Evolutionary conservation across 345 rosid species (phyloP), one percentile per base, ranked within the genome.

Genomic region (Salix koriyanagi): DNA sequence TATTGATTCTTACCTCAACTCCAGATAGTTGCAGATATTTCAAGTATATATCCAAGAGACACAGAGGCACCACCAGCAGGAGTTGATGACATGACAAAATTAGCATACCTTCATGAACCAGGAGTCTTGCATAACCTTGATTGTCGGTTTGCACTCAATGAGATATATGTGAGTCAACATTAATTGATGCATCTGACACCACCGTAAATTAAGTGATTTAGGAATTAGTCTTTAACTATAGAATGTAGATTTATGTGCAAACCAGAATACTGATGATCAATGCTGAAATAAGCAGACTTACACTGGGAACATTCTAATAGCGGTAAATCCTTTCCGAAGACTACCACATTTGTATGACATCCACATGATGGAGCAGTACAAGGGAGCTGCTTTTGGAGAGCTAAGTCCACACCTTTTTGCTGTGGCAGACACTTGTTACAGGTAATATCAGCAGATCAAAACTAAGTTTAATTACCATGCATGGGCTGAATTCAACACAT

Each of bases 41-140:
- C 88, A 67, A 85, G 86, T 72, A 76, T 87, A 11, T 85, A 87
- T 78, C 89, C 93, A 60, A 84, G 86, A 81, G 89, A 90, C 77
- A 83, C 88, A 46, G 89, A 90, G 77, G 90, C 88, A 0, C 90
- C 89, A 0, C 81, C 90, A 71, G 85, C 86, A 60, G 93, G 91
- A 79, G 93, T 90, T 65, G 89, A 88, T 42, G 93, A 90, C 79
- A 90, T 90, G 90, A 90, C 90, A 37, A 90, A 88, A 77, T 77
- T 88, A 60, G 91, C 93, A 62, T 90, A 87, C 80, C 87, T 90
- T 60, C 90, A 90, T 70, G 93, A 90, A 77, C 90, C 89, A 61
- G 91, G 91, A 78, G 91, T 90, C 75, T 82, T 88, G 61, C 80
- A 89, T 67, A 89, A 89, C 82, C 88, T 89, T 6, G 86, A 77